Evolutionary conservation across 352 stramenopile species (phyloP).

Genomic region (Phytophthora kernoviae): DNA sequence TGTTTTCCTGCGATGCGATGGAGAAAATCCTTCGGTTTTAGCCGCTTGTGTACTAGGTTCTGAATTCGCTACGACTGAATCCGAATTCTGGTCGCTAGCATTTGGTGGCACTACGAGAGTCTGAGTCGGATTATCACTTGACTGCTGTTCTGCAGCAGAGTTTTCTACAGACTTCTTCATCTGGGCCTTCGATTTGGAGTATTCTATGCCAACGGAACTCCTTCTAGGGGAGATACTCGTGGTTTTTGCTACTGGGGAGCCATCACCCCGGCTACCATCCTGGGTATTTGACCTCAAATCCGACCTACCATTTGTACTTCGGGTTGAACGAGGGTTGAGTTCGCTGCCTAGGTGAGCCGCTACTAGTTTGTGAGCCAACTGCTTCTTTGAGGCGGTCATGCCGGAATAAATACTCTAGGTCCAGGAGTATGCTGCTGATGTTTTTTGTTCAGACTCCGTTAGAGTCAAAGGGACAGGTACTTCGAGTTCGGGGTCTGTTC

Average conservation of each 20-base stretch:
- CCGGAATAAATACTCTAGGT: constrained; percentile 52
- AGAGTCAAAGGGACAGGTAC: constrained; percentile 15
- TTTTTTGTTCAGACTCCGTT: constrained; percentile 46
- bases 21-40: neutral
- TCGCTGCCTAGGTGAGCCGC: constrained; percentile 15
- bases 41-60: neutral
- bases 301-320: neutral
- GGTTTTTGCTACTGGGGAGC: constrained; percentile 8
- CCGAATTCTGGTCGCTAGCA: neutral
- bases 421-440: constrained; percentile 43
- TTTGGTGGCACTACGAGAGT: neutral
- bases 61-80: neutral
- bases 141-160: neutral
- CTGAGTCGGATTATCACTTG: constrained; percentile 1
- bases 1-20: constrained; percentile 15
- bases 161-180: constrained; percentile 10
- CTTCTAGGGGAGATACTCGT: constrained; percentile 15
- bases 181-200: constrained; percentile 15
- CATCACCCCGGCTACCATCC: constrained; percentile 2
- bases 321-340: constrained; percentile 3
- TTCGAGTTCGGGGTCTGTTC: constrained; percentile 12
- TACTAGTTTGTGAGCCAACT: constrained; percentile 34
- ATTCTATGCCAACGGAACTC: neutral
- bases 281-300: constrained; percentile 3
- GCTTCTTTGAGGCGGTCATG: constrained; percentile 42